Percentiles rank a stretch among this genome's conserved stretches.
Evolutionary conservation across 768 basidiomycete genomes (phyloP).

Genomic region (Suillus cothurnatus): DNA sequence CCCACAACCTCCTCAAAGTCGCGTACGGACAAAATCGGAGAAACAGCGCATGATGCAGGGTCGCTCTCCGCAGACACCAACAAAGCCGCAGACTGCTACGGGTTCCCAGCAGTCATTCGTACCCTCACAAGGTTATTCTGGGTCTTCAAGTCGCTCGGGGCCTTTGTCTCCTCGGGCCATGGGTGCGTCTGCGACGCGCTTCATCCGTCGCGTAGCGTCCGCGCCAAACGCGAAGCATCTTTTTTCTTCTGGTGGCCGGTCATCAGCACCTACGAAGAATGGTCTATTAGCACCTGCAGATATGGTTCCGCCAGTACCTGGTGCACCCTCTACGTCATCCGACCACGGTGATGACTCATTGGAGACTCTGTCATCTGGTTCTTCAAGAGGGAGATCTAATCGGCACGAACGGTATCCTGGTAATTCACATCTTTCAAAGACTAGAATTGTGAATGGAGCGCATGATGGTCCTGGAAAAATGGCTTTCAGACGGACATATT

Average conservation of each 20-base stretch:
- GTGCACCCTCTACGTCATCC: slow-evolving; percentile 47
- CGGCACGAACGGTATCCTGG: slow-evolving; percentile 40
- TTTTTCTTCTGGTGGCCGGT: slow-evolving; percentile 64
- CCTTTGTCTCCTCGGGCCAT: slow-evolving; percentile 70
- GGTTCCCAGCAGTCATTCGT: slow-evolving; percentile 45
- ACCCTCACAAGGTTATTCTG: slow-evolving; percentile 25
- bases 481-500: slow-evolving; percentile 93
- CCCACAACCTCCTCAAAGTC: slow-evolving; percentile 28
- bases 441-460: slow-evolving; percentile 48
- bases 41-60: slow-evolving; percentile 49
- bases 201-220: slow-evolving; percentile 93
- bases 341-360: slow-evolving; percentile 70
- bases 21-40: slow-evolving; percentile 47
- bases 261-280: slow-evolving; percentile 67
- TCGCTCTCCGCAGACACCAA: slow-evolving; percentile 42
- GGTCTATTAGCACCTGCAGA: slow-evolving; percentile 77
- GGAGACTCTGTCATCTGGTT: slow-evolving; percentile 78
- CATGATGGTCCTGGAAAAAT: slow-evolving; percentile 57
- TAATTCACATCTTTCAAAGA: slow-evolving; percentile 33
- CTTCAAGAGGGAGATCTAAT: slow-evolving; percentile 58
- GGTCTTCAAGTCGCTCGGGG: slow-evolving; percentile 41
- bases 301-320: slow-evolving; percentile 55
- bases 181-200: slow-evolving; percentile 77
- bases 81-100: slow-evolving; percentile 31
- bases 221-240: slow-evolving; percentile 96